These are phyloP conservation scores for Ceratobasidium sp. DNA, from an alignment of 1,284 basidiomycete genomes.

Conservation along the genomic window DNA sequence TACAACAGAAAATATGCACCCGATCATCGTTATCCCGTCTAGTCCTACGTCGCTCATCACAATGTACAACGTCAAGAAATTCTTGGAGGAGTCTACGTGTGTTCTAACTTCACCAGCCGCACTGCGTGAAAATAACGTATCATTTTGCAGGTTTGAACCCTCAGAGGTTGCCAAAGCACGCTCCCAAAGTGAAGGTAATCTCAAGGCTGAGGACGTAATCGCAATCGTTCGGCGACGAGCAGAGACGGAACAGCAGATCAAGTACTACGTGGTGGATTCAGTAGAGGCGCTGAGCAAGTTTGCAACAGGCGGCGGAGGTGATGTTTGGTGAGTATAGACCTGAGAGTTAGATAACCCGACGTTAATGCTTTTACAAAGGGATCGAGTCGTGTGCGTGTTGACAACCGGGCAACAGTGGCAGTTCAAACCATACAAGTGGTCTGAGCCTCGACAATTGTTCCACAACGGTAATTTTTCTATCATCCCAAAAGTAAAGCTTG, in stretches of 20 bases:
- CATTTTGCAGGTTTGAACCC: constrained; percentile 85
- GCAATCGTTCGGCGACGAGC: constrained; percentile 81
- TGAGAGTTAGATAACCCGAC: neutral
- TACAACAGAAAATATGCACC: constrained; percentile 74
- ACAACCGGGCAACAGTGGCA: constrained; percentile 99
- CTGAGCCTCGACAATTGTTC: constrained; percentile 90
- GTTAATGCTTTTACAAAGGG: constrained; percentile 60
- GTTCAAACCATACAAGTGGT: constrained; percentile 97
- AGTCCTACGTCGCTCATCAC: constrained; percentile 95
- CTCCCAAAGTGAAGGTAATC: constrained; percentile 78
- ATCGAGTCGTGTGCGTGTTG: constrained; percentile 95
- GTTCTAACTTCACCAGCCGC: constrained; percentile 53
- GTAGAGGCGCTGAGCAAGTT: constrained; percentile 94
- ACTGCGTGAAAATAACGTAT: constrained; percentile 8
- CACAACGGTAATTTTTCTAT: constrained; percentile 80
- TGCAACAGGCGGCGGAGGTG: constrained; percentile 68
- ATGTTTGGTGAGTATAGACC: constrained; percentile 75
- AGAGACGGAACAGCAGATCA: constrained; percentile 58
- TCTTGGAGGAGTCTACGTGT: constrained; percentile 90
- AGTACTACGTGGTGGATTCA: constrained; percentile 90
- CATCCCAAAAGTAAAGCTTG: constrained; percentile 20
- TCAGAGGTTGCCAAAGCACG: constrained; percentile 80
- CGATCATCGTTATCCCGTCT: constrained; percentile 97
- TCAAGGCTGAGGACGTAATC: constrained; percentile 85
- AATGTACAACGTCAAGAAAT: constrained; percentile 97